phyloP scores from a whole-genome alignment of 2,329 filamentous ascomycete genomes.

The Pseudocercospora cruenta region DNA sequence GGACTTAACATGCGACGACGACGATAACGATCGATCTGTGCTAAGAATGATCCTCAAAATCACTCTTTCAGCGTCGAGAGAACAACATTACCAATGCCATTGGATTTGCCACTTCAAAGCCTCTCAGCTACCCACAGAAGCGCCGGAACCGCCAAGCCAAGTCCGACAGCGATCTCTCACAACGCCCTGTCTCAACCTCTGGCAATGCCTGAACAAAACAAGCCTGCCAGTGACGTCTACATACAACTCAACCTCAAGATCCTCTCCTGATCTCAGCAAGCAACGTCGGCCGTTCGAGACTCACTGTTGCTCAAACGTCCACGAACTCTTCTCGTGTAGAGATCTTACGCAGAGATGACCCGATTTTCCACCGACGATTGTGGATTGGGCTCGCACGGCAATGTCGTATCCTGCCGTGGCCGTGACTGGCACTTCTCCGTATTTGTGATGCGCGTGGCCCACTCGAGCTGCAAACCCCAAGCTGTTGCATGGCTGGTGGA shows the following conservation, averaged over 20 bases:
- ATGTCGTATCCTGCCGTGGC: neutral
- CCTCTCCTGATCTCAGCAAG: neutral
- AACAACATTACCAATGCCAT: neutral
- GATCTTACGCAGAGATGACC: neutral
- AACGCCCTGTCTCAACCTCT: neutral
- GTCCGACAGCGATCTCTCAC: neutral
- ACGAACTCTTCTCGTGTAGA: neutral
- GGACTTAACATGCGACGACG: neutral
- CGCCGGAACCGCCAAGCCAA: neutral
- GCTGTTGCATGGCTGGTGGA: no score
- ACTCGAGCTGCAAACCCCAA: neutral
- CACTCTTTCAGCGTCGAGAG: neutral
- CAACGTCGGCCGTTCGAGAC: neutral
- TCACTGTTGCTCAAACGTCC: neutral
- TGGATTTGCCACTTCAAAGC: neutral
- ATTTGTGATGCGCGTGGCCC: neutral
- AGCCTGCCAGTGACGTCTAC: neutral
- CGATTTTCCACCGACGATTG: neutral
- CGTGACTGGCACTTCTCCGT: neutral
- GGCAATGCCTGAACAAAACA: neutral
- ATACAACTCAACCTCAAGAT: neutral
- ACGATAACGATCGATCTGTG: neutral
- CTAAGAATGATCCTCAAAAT: neutral
- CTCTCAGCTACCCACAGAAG: neutral
- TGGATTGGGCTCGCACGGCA: neutral